Conservation (phyloP, 2,329 filamentous ascomycete genomes). For the Talaromyces sp. region DNA sequence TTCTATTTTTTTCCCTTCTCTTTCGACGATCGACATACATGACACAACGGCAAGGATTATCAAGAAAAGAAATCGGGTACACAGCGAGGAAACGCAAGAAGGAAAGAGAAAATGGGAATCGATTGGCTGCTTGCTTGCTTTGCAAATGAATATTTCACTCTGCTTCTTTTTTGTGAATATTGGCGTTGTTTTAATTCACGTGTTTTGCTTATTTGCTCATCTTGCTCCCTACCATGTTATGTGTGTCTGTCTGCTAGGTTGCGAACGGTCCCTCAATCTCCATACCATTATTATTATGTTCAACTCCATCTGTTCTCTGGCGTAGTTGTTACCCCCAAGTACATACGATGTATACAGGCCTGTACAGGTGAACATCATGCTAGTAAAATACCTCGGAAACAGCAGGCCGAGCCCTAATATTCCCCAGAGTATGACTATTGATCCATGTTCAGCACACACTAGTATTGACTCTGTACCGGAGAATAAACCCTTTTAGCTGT, state of each 20-base stretch:
- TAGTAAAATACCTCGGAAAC: background rate
- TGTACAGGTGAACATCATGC: background rate
- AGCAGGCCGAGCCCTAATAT: background rate
- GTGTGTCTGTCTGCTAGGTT: background rate
- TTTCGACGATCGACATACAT: background rate
- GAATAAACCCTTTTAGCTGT: background rate
- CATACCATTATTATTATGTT: background rate
- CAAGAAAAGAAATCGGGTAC: background rate
- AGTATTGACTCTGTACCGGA: constrained; percentile 1
- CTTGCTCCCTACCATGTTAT: background rate
- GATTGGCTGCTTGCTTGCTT: background rate
- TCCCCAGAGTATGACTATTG: background rate
- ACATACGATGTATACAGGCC: too few species aligned
- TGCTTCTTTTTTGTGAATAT: constrained; percentile 4
- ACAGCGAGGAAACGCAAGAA: background rate
- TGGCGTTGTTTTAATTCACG: constrained; percentile 1
- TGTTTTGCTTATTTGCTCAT: background rate
- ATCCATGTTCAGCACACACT: background rate
- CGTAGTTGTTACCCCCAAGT: background rate
- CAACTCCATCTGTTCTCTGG: background rate
- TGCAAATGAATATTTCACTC: background rate
- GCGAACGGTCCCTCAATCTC: background rate
- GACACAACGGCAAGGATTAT: background rate
- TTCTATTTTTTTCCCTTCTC: background rate
- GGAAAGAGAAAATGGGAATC: background rate